Evolutionary conservation across 306 rosid genomes (phyloP), one percentile per base, ranked within the genome.

Genomic region (Inga leiocalycina): DNA sequence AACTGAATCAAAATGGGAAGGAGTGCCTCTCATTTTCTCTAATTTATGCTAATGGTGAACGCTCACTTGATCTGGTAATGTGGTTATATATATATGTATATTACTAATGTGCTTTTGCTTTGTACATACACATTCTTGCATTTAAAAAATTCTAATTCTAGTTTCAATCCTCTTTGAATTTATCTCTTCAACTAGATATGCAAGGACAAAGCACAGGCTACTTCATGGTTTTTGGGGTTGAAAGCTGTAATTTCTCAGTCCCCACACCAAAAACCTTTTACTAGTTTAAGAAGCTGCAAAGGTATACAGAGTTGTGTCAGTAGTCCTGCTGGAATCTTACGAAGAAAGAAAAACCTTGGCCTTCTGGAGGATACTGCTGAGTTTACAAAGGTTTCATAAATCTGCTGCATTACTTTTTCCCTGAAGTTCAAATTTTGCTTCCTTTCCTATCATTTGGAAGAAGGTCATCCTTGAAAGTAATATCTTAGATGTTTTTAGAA

Each of bases 301-400:
- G 96, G 89, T 59, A 89, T 86, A 49, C 94, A 91, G 78, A 91
- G 96, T 84, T 94, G 98, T 89, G 89, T 85, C 45, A 94, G 87
- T 75, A 94, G 98, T 82, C 97, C 98, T 3, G 93, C 96, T 41
- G 97, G 98, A 49, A 84, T 92, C 77, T 78, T 92, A 5, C 77
- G 97, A 51, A 87, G 98, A 88, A 94, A 91, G 88, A 78, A 89
- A 84, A 90, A 91, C 85, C 94, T 94, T 34, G 98, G 98, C 79
- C 93, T 92, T 86, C 77, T 89, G 20, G 97, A 94, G 46, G 93
- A 90, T 32, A 74, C 82, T 52, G 27, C 83, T 70, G 91, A 92
- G 59, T 85, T 88, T 82, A 81, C 90, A n/a, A 92, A 94, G 98
- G 98, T 94, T 89, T 83, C 77, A 22, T 56, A 72, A 39, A 59